phyloP scores from a whole-genome alignment of 108 stramenopile genomes.

The Cyclotella baltica region DNA sequence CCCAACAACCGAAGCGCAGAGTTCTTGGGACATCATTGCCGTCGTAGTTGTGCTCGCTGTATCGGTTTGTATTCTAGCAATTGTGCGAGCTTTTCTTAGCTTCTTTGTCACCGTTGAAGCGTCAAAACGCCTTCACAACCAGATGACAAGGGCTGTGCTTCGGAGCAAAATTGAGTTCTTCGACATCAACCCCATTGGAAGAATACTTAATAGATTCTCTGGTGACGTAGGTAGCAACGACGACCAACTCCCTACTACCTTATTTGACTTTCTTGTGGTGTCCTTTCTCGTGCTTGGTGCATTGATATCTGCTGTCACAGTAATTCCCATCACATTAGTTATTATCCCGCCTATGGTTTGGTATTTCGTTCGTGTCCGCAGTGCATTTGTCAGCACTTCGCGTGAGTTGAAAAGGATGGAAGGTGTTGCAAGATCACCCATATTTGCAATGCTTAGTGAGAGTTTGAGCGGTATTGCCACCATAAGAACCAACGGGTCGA shows the following conservation, averaged over 20 bases:
- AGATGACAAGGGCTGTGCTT: conserved; percentile 81
- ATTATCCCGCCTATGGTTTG: conserved; percentile 73
- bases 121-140: conserved; percentile 78
- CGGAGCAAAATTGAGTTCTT: conserved; percentile 90
- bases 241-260: conserved; percentile 72
- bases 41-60: conserved; percentile 57
- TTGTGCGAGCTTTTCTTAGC: conserved; percentile 61
- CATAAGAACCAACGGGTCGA: conserved; percentile 81
- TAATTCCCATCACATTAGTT: conserved; percentile 74
- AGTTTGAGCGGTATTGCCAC: conserved; percentile 88
- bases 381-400: conserved; percentile 76
- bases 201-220: conserved; percentile 83
- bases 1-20: conserved; percentile 60
- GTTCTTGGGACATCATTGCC: conserved; percentile 51
- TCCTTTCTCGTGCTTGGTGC: conserved; percentile 74
- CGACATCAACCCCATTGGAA: conserved; percentile 92
- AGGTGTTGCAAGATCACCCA: conserved; percentile 84
- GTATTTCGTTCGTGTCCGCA: conserved; percentile 72
- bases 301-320: conserved; percentile 67
- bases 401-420: conserved; percentile 91
- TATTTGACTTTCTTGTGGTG: conserved; percentile 81
- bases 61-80: conserved; percentile 54
- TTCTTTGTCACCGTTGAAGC: conserved; percentile 68
- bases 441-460: conserved; percentile 91
- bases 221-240: conserved; percentile 88